These are phyloP conservation scores for Pseudomonodictys pantanalensis DNA, from an alignment of 495 filamentous ascomycete genomes.

Conservation along the genomic window DNA sequence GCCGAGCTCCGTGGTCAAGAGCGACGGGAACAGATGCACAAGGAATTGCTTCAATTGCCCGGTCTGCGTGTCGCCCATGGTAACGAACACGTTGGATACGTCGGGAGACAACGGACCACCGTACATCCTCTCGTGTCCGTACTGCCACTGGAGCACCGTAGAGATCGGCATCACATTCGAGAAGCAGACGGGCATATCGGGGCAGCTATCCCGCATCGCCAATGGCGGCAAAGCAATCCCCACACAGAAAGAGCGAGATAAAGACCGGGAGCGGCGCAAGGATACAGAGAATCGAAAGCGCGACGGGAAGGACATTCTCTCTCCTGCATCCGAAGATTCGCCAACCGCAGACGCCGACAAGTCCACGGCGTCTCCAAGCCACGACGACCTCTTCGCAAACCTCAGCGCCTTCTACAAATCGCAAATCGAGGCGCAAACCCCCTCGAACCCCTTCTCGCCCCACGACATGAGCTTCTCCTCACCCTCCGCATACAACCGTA, in stretches of 20 bases:
- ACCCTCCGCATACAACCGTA: conserved; percentile 73
- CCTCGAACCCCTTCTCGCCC: conserved; percentile 44
- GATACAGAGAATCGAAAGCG: conserved; percentile 4
- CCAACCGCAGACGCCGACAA: conserved; percentile 25
- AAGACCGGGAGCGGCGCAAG: conserved; percentile 34
- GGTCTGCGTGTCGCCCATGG: conserved; percentile 75
- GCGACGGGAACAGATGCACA: conserved; percentile 91
- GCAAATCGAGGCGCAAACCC: conserved; percentile 61
- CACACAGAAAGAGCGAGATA: conserved; percentile 44
- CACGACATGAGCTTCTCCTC: conserved; percentile 66
- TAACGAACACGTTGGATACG: conserved; percentile 62
- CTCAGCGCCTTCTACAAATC: conserved; percentile 45
- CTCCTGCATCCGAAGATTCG: conserved; percentile 22
- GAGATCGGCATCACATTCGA: conserved; percentile 90
- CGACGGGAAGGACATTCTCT: conserved; percentile 8
- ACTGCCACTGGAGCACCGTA: conserved; percentile 86
- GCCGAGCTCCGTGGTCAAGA: conserved; percentile 81
- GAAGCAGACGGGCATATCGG: conserved; percentile 77
- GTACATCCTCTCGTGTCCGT: conserved; percentile 78
- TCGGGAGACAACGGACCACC: conserved; percentile 39
- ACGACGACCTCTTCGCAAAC: conserved; percentile 38
- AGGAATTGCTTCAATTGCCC: conserved; percentile 95
- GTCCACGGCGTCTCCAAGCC: conserved; percentile 51
- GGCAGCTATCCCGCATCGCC: conserved; percentile 65
- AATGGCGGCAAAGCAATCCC: conserved; percentile 50